A percentile compares a stretch with the other conserved stretches of the same genome.
These are phyloP conservation scores for Aspergillus sp. DNA, from an alignment of 2,329 filamentous ascomycete species.

Conservation along the genomic window DNA sequence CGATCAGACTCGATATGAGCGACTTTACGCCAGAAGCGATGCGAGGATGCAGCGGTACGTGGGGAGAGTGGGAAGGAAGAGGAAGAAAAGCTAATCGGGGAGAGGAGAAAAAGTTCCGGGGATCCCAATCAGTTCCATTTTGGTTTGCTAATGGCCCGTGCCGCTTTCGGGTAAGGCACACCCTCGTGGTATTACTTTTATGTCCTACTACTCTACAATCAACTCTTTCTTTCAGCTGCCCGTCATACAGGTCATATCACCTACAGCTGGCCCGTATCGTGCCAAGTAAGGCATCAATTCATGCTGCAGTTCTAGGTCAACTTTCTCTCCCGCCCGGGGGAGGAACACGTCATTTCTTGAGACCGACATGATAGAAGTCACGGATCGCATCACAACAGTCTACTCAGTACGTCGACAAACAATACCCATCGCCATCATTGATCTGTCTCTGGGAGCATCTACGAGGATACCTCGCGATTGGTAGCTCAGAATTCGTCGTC, in stretches of 20 bases:
- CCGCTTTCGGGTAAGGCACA: no score
- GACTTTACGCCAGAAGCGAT: not conserved
- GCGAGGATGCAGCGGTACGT: not conserved
- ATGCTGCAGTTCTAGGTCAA: not conserved
- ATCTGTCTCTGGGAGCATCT: not conserved
- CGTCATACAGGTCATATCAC: no score
- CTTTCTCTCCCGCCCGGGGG: not conserved
- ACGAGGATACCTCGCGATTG: not conserved
- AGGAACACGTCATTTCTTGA: not conserved
- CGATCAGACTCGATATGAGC: not conserved
- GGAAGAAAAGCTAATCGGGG: no score
- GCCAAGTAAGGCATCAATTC: no score
- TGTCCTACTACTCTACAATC: no score
- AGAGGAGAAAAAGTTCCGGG: no score
- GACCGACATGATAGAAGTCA: not conserved
- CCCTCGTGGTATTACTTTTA: no score
- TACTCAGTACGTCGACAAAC: not conserved
- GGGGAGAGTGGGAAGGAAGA: no score
- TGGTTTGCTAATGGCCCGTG: no score
- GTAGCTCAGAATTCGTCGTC: constrained; percentile 6
- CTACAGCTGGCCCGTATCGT: no score
- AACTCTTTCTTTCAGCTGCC: no score
- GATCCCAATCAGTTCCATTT: no score
- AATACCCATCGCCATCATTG: not conserved
- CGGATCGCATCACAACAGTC: not conserved